Evolutionary conservation across 306 rosid genomes (phyloP).

Genomic region (Hippophae rhamnoides): DNA sequence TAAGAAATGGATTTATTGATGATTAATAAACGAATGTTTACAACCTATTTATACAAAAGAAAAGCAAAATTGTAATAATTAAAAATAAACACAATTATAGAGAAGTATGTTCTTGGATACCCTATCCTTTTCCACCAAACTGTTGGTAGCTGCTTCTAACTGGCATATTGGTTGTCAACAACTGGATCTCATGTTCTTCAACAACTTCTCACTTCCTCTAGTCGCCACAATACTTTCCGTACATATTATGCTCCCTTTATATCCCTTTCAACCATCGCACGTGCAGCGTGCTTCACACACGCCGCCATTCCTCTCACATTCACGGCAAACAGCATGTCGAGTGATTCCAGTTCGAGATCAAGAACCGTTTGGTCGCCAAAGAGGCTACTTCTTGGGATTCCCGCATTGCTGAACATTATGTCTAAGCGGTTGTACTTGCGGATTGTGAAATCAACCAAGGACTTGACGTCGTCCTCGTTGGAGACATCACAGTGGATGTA

Average conservation of each 20-base stretch:
- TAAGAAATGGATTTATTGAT: too few relatives aligned
- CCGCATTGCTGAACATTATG: constrained; percentile 22
- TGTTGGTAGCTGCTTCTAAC: too few relatives aligned
- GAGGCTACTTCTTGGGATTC: neutral
- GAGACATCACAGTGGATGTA: constrained; percentile 16
- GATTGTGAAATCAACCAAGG: constrained; percentile 3
- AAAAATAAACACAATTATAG: too few relatives aligned
- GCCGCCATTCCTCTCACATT: constrained; percentile 10
- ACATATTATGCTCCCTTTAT: constrained; percentile 24
- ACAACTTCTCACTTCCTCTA: neutral
- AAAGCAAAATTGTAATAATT: too few relatives aligned
- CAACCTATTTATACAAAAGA: too few relatives aligned
- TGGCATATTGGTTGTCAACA: too few relatives aligned
- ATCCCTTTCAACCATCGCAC: neutral
- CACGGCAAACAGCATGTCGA: constrained; percentile 1
- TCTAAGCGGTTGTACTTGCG: constrained; percentile 8
- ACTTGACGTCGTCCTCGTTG: constrained; percentile 9
- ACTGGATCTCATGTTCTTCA: too few relatives aligned
- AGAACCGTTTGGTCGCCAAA: neutral
- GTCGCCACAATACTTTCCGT: constrained; percentile 21
- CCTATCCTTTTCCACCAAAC: too few relatives aligned
- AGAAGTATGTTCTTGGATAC: too few relatives aligned
- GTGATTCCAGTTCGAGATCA: constrained; percentile 3
- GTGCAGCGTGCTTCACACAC: constrained; percentile 14
- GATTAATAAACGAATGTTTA: too few relatives aligned